Evolutionary conservation across 495 filamentous ascomycete species (phyloP).

Genomic region (Penicillium canariense): DNA sequence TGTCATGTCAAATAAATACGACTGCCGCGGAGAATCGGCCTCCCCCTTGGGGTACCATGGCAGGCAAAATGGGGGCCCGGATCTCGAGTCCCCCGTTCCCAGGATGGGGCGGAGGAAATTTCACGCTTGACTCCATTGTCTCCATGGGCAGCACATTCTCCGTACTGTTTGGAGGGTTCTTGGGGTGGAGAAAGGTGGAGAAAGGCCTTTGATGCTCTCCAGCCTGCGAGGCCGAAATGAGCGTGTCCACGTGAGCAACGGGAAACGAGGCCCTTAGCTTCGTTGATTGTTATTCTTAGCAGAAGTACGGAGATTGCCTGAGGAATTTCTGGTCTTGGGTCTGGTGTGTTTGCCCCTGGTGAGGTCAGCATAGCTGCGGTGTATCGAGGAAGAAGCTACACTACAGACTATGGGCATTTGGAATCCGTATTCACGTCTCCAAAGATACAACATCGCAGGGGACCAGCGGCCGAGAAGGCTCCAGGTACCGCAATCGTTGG

Average conservation of each 20-base stretch:
- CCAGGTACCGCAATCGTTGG: conserved; percentile 12
- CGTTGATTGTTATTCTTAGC: background rate
- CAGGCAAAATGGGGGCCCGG: conserved; percentile 37
- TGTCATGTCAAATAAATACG: conserved; percentile 23
- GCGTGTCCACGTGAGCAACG: conserved; percentile 22
- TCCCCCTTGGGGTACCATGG: conserved; percentile 37
- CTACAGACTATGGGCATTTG: no score
- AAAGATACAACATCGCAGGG: conserved; percentile 6
- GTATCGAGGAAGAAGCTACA: no score
- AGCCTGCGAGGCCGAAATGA: background rate
- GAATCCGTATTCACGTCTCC: background rate
- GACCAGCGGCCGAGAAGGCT: background rate
- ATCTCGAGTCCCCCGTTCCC: conserved; percentile 33
- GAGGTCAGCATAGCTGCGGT: no score
- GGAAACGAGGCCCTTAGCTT: background rate
- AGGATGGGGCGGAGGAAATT: conserved; percentile 29
- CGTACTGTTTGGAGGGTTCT: conserved; percentile 20
- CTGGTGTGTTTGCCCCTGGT: no score
- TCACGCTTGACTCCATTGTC: conserved; percentile 10
- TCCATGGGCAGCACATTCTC: conserved; percentile 26
- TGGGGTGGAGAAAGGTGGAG: conserved; percentile 28
- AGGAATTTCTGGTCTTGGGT: no score
- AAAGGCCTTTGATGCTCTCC: conserved; percentile 2
- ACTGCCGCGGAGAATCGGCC: conserved; percentile 24
- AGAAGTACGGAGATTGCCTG: no score